Base-by-base conservation (phyloP, 208 protist genomes). In the Vickermania spadyakhi region DNA sequence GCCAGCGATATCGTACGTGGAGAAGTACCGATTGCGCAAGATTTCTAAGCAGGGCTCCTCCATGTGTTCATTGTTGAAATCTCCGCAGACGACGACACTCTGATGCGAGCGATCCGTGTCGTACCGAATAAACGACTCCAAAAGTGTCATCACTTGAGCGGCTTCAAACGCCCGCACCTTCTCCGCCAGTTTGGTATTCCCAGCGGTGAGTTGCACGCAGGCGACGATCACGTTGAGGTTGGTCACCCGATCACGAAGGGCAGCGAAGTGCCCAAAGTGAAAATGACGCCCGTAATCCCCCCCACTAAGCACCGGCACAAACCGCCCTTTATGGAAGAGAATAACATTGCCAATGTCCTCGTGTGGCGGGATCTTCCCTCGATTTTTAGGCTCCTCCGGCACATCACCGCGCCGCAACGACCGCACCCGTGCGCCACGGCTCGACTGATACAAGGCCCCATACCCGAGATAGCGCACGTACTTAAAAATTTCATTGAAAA, bases 311-410 rank as follows among this genome's bases (percentile, higher is more conserved):
- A 85, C 64, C 0, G 86, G 86, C 11, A 86, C 72, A 63, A 93
- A 93, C 31, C 86, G 74, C 28, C 81, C 73, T 69, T 93, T 93
- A 79, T 93, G 86, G 65, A 93, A 93, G 4, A 90, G 51, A 0
- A 93, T 28, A 26, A 89, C 86, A 55, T 93, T 93, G 60, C 86
- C 86, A 67, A 93, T 91, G 61, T 93, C 86, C 58, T 93, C 83
- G 27, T 56, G 36, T 50, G 68, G 66, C 7, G 31, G 51, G 27
- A 93, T 77, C 53, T 84, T 88, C 5, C 73, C 77, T 1, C 42
- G 25, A 53, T 87, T 69, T 0, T 68, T 64, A 36, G 58, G 59
- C 2, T 61, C n/a, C 13, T 45, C 31, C 0, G 77, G 62, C 55
- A 81, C 60, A 55, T 87, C 79, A 22, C 81, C 85, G 13, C 56